These are phyloP conservation scores for Leccinum incarnatum DNA, from an alignment of 768 basidiomycete species.

Conservation along the genomic window DNA sequence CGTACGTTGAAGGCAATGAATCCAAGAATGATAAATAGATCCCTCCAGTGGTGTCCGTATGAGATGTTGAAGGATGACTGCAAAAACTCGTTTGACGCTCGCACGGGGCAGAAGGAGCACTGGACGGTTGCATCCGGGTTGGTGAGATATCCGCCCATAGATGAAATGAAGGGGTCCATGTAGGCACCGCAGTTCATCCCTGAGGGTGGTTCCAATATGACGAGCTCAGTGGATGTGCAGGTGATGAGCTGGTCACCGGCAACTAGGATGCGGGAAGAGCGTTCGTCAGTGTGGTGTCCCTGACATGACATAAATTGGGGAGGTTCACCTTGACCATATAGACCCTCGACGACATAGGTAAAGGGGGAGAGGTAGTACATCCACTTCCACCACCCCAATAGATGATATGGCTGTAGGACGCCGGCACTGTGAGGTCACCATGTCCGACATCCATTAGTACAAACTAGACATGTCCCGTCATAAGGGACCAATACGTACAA, in stretches of 20 bases:
- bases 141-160: conserved; percentile 54
- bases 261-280: conserved; percentile 21
- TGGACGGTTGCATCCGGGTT: conserved; percentile 50
- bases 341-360: conserved; percentile 50
- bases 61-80: conserved; percentile 1
- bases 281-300: background rate
- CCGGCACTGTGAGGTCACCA: conserved; percentile 36
- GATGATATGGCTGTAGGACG: conserved; percentile 44
- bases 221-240: conserved; percentile 54
- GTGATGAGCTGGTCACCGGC: conserved; percentile 41
- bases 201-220: conserved; percentile 49
- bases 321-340: conserved; percentile 27
- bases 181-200: conserved; percentile 55
- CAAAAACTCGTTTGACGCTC: conserved; percentile 47
- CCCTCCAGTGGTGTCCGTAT: conserved; percentile 9
- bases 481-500: conserved; percentile 34
- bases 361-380: conserved; percentile 47
- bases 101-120: conserved; percentile 56
- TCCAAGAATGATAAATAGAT: conserved; percentile 10
- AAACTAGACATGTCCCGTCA: background rate
- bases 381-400: conserved; percentile 34
- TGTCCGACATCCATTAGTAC: background rate
- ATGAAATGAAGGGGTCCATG: conserved; percentile 46
- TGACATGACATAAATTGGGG: too few relatives aligned
- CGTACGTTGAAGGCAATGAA: conserved; percentile 45